Conservation (phyloP, 2,329 filamentous ascomycete species). For the Penicillium freii region DNA sequence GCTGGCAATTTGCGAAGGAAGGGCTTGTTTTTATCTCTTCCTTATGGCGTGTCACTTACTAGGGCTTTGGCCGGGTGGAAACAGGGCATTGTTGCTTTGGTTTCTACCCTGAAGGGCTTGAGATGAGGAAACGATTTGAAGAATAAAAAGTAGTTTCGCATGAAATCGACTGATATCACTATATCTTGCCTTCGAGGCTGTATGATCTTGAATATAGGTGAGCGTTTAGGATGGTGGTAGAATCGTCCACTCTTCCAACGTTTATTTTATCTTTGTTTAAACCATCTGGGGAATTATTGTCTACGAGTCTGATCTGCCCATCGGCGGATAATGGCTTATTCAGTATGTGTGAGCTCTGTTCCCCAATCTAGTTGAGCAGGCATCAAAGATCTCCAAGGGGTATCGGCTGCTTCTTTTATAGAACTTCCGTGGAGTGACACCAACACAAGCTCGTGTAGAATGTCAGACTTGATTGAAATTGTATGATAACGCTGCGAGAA, state of each 20-base stretch:
- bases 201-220: not conserved
- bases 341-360: not conserved
- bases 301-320: not conserved
- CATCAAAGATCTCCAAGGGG: not conserved
- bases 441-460: not conserved
- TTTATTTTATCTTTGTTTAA: not conserved
- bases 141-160: constrained; percentile 29
- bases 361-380: not conserved
- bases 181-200: not conserved
- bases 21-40: constrained; percentile 22
- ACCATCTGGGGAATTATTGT: not conserved
- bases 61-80: constrained; percentile 20
- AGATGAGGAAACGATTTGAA: constrained; percentile 27
- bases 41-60: constrained; percentile 25
- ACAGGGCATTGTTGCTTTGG: constrained; percentile 13
- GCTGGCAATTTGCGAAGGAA: constrained; percentile 16
- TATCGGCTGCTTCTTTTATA: not conserved
- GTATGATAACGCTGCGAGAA: not conserved
- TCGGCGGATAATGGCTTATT: not conserved
- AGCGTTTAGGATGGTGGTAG: too few relatives aligned
- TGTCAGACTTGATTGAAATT: not conserved
- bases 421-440: not conserved
- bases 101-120: constrained; percentile 13
- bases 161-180: constrained; percentile 33
- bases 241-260: not conserved